Evolutionary conservation across 2,329 filamentous ascomycete species (phyloP), one percentile per base, ranked within the genome.

Genomic region (Microsporum canis): DNA sequence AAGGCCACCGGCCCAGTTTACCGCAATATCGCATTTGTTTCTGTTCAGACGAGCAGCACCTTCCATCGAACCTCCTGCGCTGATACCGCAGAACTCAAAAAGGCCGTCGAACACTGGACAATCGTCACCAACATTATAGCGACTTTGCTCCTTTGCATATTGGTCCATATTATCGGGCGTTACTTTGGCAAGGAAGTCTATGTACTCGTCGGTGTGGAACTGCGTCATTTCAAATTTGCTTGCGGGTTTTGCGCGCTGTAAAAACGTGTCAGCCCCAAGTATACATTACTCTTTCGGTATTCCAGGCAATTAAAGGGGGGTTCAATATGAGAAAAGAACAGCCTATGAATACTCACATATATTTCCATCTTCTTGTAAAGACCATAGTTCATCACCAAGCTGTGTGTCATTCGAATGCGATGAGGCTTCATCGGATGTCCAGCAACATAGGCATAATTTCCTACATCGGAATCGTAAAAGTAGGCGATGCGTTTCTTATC

Each of bases 141-240:
- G 84, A 83, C 89, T 87, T 73, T 97, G 91, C 73, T 99, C 94
- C 68, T 91, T 88, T 67, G 87, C 83, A 71, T 90, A 97, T 66
- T 83, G 84, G 68, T 99, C 95, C 89, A 97, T 97, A 72, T 99
- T 99, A 77, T 99, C 94, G 1, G 94, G 95, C 0, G 94, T 97
- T 60, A 99, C 94, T 69, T 95, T 95, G 64, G 84, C 83, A 49
- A 88, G 77, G 70, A 88, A 88, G 61, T 88, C 85, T 70, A 88
- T 84, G 71, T 88, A 88, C 78, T 88, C 85, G 72, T 87, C 85
- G 6, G 85, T 87, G 72, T 88, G 85, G 71, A 87, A 88, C 71
- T 87, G 85, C 64, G 84, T 86, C 84, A 88, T 87, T 70, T 88
- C 85, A 71, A 84, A 84, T 68, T 84, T 85, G 56, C 83, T 84